phyloP scores from a whole-genome alignment of 257 asterid species.

The Solanum chaucha region DNA sequence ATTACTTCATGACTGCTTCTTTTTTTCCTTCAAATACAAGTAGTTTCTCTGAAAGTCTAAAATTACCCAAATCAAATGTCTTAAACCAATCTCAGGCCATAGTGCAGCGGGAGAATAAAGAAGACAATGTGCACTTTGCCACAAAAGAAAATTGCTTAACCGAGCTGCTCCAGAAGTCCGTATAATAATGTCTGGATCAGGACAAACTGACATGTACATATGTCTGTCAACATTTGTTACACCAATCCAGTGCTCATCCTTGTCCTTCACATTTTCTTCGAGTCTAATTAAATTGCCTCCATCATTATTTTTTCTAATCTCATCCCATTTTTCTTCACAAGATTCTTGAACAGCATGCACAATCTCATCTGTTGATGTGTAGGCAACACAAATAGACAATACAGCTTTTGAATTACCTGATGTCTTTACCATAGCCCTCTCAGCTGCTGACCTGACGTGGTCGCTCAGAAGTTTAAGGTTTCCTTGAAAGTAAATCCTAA shows the following conservation, averaged over 20 bases:
- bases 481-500: conserved; percentile 56
- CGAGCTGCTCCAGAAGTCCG: conserved; percentile 85
- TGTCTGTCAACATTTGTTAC: conserved; percentile 42
- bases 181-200: conserved; percentile 64
- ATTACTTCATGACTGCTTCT: conserved; percentile 19
- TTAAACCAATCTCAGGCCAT: conserved; percentile 74
- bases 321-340: conserved; percentile 33
- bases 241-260: conserved; percentile 10
- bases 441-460: conserved; percentile 49
- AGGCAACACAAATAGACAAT: conserved; percentile 66
- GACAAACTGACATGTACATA: conserved; percentile 59
- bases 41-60: conserved; percentile 50
- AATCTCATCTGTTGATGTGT: conserved; percentile 76
- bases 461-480: conserved; percentile 54
- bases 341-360: conserved; percentile 46
- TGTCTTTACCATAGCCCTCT: conserved; percentile 60
- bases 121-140: conserved; percentile 63
- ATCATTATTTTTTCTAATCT: conserved; percentile 10
- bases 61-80: conserved; percentile 54
- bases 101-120: conserved; percentile 54
- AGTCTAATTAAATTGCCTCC: conserved; percentile 3
- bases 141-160: conserved; percentile 69
- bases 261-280: conserved; percentile 7
- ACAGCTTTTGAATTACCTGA: conserved; percentile 41
- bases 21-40: conserved; percentile 33